Conservation (phyloP, 805 yeast species). For the Aciculoconidium aculeatum region DNA sequence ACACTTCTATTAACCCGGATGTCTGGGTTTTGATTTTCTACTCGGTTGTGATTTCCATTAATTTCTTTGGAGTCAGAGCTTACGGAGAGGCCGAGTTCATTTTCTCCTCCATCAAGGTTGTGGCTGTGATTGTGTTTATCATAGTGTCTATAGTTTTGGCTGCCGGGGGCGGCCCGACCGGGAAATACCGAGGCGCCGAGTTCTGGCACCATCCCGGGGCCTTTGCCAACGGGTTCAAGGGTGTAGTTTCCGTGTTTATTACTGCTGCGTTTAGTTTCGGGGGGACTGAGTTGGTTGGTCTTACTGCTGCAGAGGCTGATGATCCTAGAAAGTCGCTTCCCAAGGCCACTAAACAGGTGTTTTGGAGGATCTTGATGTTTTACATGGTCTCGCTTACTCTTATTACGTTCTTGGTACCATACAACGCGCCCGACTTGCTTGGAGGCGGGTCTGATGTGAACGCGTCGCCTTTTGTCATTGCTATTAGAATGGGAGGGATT, state of each 20-base stretch:
- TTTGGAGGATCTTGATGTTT: slow-evolving; percentile 37
- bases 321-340: slow-evolving; percentile 34
- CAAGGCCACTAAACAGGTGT: slow-evolving; percentile 37
- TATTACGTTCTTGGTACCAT: slow-evolving; percentile 23
- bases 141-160: slow-evolving; percentile 42
- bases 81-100: slow-evolving; percentile 56
- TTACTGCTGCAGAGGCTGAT: slow-evolving; percentile 37
- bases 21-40: slow-evolving; percentile 58
- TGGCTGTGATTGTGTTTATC: slow-evolving; percentile 44
- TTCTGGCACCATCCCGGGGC: slow-evolving; percentile 54
- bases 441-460: slow-evolving; percentile 49
- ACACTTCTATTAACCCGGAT: slow-evolving; percentile 44
- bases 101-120: slow-evolving; percentile 41
- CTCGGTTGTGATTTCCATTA: slow-evolving; percentile 40
- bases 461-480: slow-evolving; percentile 77
- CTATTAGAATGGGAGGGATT: slow-evolving; percentile 59
- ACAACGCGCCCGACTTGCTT: slow-evolving; percentile 22
- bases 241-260: slow-evolving; percentile 34
- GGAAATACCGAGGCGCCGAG: slow-evolving; percentile 43
- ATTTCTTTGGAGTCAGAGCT: slow-evolving; percentile 47
- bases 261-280: slow-evolving; percentile 39
- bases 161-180: slow-evolving; percentile 50
- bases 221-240: slow-evolving; percentile 42
- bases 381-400: slow-evolving; percentile 26
- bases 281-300: slow-evolving; percentile 37